Conservation (phyloP, 768 basidiomycete species). For the Russula emetica region DNA sequence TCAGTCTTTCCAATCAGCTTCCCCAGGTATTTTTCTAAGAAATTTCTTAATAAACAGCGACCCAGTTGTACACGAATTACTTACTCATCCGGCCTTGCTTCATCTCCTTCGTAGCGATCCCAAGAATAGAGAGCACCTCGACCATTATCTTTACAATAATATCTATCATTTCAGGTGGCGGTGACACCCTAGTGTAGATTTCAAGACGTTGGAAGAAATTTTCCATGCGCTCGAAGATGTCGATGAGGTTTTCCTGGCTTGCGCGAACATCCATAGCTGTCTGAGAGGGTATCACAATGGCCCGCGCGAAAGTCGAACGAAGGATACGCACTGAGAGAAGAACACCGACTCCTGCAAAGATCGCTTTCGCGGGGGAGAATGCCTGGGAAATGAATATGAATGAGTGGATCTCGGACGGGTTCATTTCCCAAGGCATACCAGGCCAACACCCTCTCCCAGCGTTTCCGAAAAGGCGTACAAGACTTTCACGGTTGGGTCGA, state of each 20-base stretch:
- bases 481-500: background rate
- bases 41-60: background rate
- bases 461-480: background rate
- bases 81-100: background rate
- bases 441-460: background rate
- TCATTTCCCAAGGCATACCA: background rate
- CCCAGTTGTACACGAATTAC: background rate
- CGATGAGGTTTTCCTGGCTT: background rate
- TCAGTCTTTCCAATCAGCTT: too few relatives aligned
- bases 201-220: background rate
- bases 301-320: too few relatives aligned
- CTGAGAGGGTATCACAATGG: background rate
- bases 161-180: background rate
- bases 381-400: background rate
- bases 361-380: background rate
- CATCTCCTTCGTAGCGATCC: background rate
- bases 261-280: background rate
- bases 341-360: background rate
- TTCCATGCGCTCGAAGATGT: background rate
- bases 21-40: too few relatives aligned
- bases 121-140: background rate
- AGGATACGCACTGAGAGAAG: background rate
- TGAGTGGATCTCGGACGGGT: background rate
- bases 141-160: background rate
- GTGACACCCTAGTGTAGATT: background rate